phyloP scores from a whole-genome alignment of 176 grass and related monocot species.

The Ampelocalamus luodianensis region DNA sequence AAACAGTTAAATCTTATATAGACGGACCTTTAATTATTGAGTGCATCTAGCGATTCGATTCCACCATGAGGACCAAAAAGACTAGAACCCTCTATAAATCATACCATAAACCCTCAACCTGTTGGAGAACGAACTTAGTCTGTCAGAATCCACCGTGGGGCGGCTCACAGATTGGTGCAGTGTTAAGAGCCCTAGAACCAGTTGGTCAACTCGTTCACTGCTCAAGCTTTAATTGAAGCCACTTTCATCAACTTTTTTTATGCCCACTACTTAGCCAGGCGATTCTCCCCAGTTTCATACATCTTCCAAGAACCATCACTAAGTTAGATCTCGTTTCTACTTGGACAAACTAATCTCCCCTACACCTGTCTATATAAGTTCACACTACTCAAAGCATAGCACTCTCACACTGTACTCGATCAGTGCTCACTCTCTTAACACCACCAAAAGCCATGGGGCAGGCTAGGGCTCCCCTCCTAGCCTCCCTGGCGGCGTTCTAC shows the following conservation, averaged over 20 bases:
- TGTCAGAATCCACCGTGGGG: constrained; percentile 24
- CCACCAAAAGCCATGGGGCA: constrained; percentile 51
- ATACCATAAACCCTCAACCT: constrained; percentile 13
- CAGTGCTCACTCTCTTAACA: constrained; percentile 6
- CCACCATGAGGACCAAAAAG: neutral
- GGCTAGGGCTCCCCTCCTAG: constrained; percentile 55
- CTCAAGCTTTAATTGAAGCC: constrained; percentile 45
- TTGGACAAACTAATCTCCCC: constrained; percentile 19
- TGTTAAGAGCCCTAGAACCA: constrained; percentile 8
- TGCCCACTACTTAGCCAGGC: neutral
- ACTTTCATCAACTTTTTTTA: constrained; percentile 13
- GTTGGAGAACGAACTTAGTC: constrained; percentile 25
- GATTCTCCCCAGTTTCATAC: constrained; percentile 35
- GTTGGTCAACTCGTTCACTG: constrained; percentile 41
- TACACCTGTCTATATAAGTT: constrained; percentile 34
- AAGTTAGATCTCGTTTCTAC: constrained; percentile 10
- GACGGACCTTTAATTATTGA: too few relatives aligned
- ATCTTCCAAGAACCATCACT: constrained; percentile 33
- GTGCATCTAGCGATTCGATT: neutral
- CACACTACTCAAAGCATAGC: neutral
- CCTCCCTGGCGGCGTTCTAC: constrained; percentile 47
- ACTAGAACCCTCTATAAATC: neutral
- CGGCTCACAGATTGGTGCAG: constrained; percentile 35
- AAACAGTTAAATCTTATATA: too few relatives aligned
- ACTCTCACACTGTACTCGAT: neutral